These are phyloP conservation scores for Fraxinus floribunda DNA, from an alignment of 305 asterid genomes.

Conservation along the genomic window DNA sequence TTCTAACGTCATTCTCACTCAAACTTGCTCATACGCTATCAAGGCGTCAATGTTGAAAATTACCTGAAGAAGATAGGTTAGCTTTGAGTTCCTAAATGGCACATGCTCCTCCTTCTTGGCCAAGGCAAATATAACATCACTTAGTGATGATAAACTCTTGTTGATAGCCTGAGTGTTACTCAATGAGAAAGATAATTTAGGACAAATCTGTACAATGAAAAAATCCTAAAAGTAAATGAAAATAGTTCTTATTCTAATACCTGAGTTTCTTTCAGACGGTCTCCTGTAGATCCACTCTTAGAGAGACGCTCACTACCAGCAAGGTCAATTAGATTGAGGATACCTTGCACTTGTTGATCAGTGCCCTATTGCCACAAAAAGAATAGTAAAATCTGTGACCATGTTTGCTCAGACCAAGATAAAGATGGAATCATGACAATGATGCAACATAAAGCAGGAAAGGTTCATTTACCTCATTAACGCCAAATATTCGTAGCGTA, in stretches of 20 bases:
- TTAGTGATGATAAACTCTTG: constrained; percentile 83
- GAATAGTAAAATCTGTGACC: neutral
- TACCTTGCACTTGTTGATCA: constrained; percentile 93
- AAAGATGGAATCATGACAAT: neutral
- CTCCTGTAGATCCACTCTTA: constrained; percentile 93
- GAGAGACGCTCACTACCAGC: constrained; percentile 99
- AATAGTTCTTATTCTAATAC: constrained; percentile 33
- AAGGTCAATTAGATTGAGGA: constrained; percentile 84
- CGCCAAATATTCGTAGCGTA: constrained; percentile 74
- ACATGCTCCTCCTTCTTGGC: constrained; percentile 95
- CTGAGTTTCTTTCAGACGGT: constrained; percentile 93
- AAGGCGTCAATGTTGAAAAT: neutral
- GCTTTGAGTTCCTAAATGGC: constrained; percentile 89
- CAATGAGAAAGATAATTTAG: neutral
- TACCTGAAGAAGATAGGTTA: constrained; percentile 99
- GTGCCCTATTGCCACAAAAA: constrained; percentile 52
- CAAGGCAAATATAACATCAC: constrained; percentile 93
- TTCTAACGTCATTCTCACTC: neutral
- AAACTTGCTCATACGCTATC: neutral
- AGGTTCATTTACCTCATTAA: constrained; percentile 62
- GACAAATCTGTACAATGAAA: neutral
- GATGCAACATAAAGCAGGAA: neutral
- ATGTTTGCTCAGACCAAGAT: constrained; percentile 1
- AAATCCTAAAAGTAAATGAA: neutral
- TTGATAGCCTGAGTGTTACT: constrained; percentile 69